Conservation (phyloP, 768 basidiomycete genomes). For the Trametes gibbosa region DNA sequence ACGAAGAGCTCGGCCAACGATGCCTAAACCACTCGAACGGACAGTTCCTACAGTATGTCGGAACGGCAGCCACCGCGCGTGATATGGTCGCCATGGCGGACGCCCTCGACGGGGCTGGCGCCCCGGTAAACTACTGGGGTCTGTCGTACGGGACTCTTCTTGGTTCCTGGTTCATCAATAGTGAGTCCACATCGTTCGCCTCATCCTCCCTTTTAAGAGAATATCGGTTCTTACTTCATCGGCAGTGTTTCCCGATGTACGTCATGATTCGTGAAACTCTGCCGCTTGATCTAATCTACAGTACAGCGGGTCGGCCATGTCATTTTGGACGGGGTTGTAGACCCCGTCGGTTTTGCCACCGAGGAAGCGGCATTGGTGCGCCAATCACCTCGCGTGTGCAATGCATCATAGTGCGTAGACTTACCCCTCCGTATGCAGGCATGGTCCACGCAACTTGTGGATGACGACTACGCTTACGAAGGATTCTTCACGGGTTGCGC, state of each 20-base stretch:
- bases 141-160: slow-evolving; percentile 11
- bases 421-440: background rate
- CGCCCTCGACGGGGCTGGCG: slow-evolving; percentile 12
- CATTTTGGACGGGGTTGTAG: slow-evolving; percentile 10
- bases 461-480: slow-evolving; percentile 3
- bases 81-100: slow-evolving; percentile 17
- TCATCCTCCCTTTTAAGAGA: too few species aligned
- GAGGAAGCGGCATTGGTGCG: background rate
- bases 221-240: background rate
- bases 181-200: background rate
- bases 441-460: background rate
- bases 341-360: background rate
- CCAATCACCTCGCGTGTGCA: background rate
- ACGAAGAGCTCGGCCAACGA: slow-evolving; percentile 2
- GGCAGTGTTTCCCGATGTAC: slow-evolving; percentile 16
- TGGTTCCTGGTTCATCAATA: slow-evolving; percentile 12
- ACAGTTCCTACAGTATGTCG: slow-evolving; percentile 5
- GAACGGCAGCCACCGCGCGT: slow-evolving; percentile 8
- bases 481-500: slow-evolving; percentile 12
- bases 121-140: slow-evolving; percentile 9
- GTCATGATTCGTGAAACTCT: background rate
- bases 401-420: background rate
- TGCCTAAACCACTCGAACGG: slow-evolving; percentile 5
- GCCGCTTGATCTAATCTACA: background rate
- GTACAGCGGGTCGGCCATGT: slow-evolving; percentile 13